Evolutionary conservation across 352 stramenopile genomes (phyloP).

Genomic region (Globisporangium lucens): DNA sequence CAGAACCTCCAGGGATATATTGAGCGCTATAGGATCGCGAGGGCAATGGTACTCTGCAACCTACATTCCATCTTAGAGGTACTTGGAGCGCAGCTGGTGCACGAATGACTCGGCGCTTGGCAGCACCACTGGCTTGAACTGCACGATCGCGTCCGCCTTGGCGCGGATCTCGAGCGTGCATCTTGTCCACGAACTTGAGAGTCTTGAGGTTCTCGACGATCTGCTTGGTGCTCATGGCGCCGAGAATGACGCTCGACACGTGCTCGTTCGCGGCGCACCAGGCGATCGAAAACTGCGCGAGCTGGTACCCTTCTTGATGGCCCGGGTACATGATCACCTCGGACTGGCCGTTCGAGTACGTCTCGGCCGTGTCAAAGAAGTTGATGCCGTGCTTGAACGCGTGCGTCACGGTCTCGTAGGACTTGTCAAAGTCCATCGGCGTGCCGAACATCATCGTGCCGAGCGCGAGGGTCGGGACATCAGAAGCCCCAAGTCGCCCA

Average conservation of each 20-base stretch:
- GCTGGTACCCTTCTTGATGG: constrained; percentile 22
- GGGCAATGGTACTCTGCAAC: not conserved
- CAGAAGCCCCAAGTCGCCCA: too few species aligned
- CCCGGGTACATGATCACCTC: constrained; percentile 30
- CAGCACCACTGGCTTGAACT: constrained; percentile 35
- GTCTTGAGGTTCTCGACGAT: constrained; percentile 74
- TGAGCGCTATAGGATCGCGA: too few species aligned
- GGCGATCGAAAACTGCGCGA: constrained; percentile 54
- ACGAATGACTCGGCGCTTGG: constrained; percentile 24
- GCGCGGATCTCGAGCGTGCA: constrained; percentile 60
- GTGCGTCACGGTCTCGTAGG: constrained; percentile 29
- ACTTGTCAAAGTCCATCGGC: constrained; percentile 10
- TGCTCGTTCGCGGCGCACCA: constrained; percentile 50
- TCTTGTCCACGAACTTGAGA: constrained; percentile 56
- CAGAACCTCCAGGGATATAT: too few species aligned
- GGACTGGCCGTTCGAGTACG: constrained; percentile 29
- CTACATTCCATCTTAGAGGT: not conserved
- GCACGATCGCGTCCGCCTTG: constrained; percentile 68
- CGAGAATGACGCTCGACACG: constrained; percentile 50
- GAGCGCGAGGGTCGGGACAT: too few species aligned
- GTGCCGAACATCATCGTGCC: too few species aligned
- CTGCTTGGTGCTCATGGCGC: constrained; percentile 44
- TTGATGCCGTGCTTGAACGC: constrained; percentile 46
- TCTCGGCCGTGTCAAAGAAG: constrained; percentile 55
- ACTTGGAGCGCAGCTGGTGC: constrained; percentile 12